phyloP scores from a whole-genome alignment of 768 basidiomycete species.

The Saitozyma sp. region DNA sequence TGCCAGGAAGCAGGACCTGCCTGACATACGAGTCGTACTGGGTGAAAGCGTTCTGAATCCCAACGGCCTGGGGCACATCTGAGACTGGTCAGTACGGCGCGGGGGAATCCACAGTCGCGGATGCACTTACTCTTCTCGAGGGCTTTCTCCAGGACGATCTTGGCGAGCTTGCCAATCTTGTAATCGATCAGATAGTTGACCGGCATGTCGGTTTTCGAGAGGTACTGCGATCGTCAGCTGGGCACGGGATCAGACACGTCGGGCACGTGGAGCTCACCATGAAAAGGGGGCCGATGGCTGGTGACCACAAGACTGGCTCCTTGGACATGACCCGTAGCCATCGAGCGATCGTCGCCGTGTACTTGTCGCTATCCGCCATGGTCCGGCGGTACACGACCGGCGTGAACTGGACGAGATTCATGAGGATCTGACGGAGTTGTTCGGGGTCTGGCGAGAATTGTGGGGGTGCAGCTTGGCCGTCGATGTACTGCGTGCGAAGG shows the following conservation, averaged over 20 bases:
- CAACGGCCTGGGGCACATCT: neutral
- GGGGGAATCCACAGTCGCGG: neutral
- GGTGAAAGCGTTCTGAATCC: conserved; percentile 12
- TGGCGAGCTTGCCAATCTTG: conserved; percentile 22
- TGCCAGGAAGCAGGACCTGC: conserved; percentile 7
- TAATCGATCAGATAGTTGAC: conserved; percentile 19
- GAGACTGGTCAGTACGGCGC: neutral
- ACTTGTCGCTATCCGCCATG: conserved; percentile 35
- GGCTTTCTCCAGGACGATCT: conserved; percentile 11
- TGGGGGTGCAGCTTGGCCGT: conserved; percentile 15
- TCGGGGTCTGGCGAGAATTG: conserved; percentile 25
- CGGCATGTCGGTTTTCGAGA: conserved; percentile 37
- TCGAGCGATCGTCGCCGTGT: conserved; percentile 15
- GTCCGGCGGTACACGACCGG: conserved; percentile 20
- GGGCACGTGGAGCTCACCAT: conserved; percentile 17
- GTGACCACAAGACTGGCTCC: conserved; percentile 33
- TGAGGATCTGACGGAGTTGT: conserved; percentile 32
- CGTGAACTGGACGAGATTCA: conserved; percentile 17
- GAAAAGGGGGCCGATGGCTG: conserved; percentile 26
- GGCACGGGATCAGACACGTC: neutral
- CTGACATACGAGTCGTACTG: conserved; percentile 6
- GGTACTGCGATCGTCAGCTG: conserved; percentile 19
- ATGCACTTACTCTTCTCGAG: conserved; percentile 8
- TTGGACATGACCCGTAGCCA: conserved; percentile 24
- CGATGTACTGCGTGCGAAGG: conserved; percentile 12